Conservation (phyloP, 495 filamentous ascomycete genomes). For the Neurospora sp. region DNA sequence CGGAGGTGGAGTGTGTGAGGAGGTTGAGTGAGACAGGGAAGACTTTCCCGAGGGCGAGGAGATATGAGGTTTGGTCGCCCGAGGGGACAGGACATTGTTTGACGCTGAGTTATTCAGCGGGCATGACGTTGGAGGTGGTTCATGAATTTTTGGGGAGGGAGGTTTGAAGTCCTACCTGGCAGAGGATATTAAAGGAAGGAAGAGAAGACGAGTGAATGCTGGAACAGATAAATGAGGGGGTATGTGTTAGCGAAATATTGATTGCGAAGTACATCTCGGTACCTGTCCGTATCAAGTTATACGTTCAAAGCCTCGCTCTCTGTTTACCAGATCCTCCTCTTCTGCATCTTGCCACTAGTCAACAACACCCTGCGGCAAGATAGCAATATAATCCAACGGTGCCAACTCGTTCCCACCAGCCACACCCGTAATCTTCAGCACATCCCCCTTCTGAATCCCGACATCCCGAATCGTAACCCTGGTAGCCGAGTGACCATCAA, state of each 20-base stretch:
- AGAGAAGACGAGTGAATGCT: no score
- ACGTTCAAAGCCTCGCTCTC: not conserved
- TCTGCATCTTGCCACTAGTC: constrained; percentile 28
- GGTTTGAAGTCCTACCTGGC: not conserved
- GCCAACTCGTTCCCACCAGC: constrained; percentile 53
- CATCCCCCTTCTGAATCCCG: constrained; percentile 41
- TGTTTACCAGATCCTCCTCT: not conserved
- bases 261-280: not conserved
- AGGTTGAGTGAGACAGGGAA: not conserved
- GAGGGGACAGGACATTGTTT: constrained; percentile 2
- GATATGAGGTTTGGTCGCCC: not conserved
- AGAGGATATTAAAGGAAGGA: no score
- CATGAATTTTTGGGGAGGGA: not conserved
- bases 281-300: not conserved
- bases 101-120: constrained; percentile 5
- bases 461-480: constrained; percentile 48
- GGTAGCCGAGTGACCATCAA: constrained; percentile 56
- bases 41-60: not conserved
- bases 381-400: constrained; percentile 55
- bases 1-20: not conserved
- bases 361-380: constrained; percentile 50
- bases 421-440: constrained; percentile 47
- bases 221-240: constrained; percentile 16
- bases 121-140: not conserved
- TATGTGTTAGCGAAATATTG: constrained; percentile 9